These are phyloP conservation scores for Aureobasidium pullulans DNA, from an alignment of 2,329 filamentous ascomycete genomes.

Conservation along the genomic window DNA sequence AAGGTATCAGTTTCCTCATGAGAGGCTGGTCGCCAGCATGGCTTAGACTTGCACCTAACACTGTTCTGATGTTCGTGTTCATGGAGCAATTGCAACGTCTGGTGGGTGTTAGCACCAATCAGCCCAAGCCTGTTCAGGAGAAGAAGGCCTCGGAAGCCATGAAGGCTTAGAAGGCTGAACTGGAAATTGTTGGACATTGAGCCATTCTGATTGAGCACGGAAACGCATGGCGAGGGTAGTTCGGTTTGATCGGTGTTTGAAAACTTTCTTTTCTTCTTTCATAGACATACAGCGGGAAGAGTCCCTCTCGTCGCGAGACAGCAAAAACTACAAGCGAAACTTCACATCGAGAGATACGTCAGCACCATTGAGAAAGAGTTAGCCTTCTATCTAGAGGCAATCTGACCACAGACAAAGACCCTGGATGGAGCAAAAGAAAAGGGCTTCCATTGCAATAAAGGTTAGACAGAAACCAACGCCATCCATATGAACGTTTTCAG, in stretches of 20 bases:
- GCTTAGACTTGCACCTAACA: slow-evolving; percentile 11
- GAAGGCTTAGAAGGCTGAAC: background rate
- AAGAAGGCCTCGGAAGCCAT: slow-evolving; percentile 5
- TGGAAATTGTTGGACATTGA: background rate
- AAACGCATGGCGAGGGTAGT: background rate
- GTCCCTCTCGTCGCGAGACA: background rate
- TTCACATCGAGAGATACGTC: too few species aligned
- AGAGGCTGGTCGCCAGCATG: slow-evolving; percentile 12
- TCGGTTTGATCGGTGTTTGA: background rate
- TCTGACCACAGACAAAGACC: too few species aligned
- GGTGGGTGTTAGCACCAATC: background rate
- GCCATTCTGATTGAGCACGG: background rate
- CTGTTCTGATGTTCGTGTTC: slow-evolving; percentile 9
- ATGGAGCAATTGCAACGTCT: slow-evolving; percentile 7
- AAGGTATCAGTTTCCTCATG: slow-evolving; percentile 10
- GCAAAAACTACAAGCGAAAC: background rate
- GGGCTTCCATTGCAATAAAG: background rate
- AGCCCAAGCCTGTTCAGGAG: slow-evolving; percentile 2
- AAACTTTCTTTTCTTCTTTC: background rate
- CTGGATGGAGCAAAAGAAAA: too few species aligned
- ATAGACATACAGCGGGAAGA: background rate
- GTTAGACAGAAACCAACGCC: background rate
- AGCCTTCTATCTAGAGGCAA: too few species aligned
- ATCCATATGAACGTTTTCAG: background rate
- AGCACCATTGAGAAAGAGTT: too few species aligned